Evolutionary conservation across 2,329 filamentous ascomycete species (phyloP).

Genomic region (Pseudocercospora pini-densiflorae): DNA sequence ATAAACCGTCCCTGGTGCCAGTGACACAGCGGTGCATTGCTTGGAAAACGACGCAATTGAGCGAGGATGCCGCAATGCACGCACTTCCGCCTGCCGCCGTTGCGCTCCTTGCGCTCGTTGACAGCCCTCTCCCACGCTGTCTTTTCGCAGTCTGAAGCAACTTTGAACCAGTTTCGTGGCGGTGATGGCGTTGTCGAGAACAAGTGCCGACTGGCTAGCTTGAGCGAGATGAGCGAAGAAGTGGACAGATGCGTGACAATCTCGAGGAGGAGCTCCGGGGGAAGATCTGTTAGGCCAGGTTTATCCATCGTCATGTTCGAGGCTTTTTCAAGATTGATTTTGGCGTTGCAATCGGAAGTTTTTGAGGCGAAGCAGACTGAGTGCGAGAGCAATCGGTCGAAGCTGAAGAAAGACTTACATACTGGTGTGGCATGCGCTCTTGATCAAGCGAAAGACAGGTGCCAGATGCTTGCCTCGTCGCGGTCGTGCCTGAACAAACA

Average conservation of each 20-base stretch:
- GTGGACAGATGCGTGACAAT: conserved; percentile 43
- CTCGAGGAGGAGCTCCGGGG: conserved; percentile 41
- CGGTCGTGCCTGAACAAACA: conserved; percentile 15
- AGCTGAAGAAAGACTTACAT: not conserved
- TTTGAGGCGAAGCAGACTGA: not conserved
- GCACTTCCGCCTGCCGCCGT: conserved; percentile 31
- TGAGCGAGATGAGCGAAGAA: conserved; percentile 45
- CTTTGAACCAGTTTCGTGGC: conserved; percentile 24
- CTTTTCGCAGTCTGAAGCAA: conserved; percentile 32
- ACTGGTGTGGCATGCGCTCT: conserved; percentile 1
- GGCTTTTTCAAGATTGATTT: not conserved
- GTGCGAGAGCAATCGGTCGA: not conserved
- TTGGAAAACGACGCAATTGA: conserved; percentile 20
- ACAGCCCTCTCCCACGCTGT: conserved; percentile 30
- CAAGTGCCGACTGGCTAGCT: conserved; percentile 41
- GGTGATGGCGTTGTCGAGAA: conserved; percentile 32
- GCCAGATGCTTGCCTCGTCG: conserved; percentile 12
- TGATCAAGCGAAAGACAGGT: conserved; percentile 5
- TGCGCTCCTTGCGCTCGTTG: conserved; percentile 28
- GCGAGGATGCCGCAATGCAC: conserved; percentile 30
- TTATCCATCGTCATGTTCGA: conserved; percentile 6
- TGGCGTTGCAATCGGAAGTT: not conserved
- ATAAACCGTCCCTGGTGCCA: conserved; percentile 32
- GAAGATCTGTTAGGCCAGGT: conserved; percentile 36
- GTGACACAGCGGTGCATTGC: conserved; percentile 28